A percentile compares a stretch with the other conserved stretches of the same genome.
These are phyloP conservation scores for Lichtheimia ramosa DNA, from an alignment of 371 early-diverging fungal species.

Conservation along the genomic window DNA sequence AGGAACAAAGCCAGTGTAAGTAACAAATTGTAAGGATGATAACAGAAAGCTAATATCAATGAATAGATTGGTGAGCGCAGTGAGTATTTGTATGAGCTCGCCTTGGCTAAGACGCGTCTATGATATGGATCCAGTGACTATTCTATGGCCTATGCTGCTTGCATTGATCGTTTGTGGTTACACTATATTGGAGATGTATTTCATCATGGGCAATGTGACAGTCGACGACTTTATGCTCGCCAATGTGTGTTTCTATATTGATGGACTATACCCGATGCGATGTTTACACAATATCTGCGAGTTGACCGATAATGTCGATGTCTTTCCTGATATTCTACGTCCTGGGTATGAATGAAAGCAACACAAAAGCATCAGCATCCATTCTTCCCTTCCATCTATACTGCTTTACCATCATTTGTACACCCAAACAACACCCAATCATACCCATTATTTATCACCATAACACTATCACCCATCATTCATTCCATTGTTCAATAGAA, in stretches of 20 bases:
- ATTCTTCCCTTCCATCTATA: too few species aligned
- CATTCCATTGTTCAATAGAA: too few species aligned
- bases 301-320: constrained; percentile 33
- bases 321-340: constrained; percentile 13
- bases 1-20: constrained; percentile 38
- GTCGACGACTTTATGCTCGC: constrained; percentile 41
- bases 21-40: not conserved
- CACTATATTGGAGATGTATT: constrained; percentile 40
- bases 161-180: constrained; percentile 34
- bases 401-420: too few species aligned
- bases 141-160: constrained; percentile 32
- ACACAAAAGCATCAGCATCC: too few species aligned
- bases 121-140: constrained; percentile 23
- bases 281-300: constrained; percentile 47
- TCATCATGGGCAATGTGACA: constrained; percentile 33
- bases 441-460: too few species aligned
- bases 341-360: constrained; percentile 7
- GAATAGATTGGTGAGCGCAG: constrained; percentile 23
- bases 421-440: too few species aligned
- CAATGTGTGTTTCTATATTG: constrained; percentile 37
- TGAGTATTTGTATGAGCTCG: constrained; percentile 27
- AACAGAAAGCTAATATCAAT: not conserved
- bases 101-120: constrained; percentile 21
- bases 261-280: constrained; percentile 44
- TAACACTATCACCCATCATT: too few species aligned